Conservation (phyloP, 2,329 filamentous ascomycete species). For the Aureobasidium sp. region DNA sequence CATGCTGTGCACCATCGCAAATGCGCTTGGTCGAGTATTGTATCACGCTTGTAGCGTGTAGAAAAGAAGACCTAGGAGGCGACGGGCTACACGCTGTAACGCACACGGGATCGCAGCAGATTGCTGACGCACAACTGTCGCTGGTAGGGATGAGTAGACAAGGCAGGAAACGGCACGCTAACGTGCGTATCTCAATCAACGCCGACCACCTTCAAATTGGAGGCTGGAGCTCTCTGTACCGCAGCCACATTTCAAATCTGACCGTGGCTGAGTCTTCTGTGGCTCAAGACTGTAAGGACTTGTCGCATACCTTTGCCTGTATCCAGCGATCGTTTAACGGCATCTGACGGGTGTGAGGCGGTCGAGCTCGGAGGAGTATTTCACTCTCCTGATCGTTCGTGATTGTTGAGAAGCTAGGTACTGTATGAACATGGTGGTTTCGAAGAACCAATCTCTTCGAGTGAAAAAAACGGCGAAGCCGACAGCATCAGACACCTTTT, state of each 20-base stretch:
- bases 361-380: neutral
- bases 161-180: slow-evolving; percentile 1
- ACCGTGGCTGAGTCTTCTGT: slow-evolving; percentile 1
- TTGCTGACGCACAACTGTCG: slow-evolving; percentile 9
- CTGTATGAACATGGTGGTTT: neutral
- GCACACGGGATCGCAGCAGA: neutral
- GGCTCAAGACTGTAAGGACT: neutral
- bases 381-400: neutral
- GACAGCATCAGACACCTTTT: neutral
- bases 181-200: neutral
- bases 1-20: neutral
- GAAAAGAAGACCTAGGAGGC: neutral
- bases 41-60: neutral
- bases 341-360: neutral
- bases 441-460: neutral
- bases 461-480: neutral
- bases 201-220: neutral
- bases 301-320: neutral
- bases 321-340: neutral
- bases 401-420: neutral
- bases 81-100: neutral
- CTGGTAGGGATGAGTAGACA: neutral
- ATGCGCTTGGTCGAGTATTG: neutral
- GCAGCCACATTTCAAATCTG: neutral
- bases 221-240: neutral